Evolutionary conservation across 192 early-diverging fungal genomes (phyloP).

Genomic region (Gryganskiella cystojenkinii): DNA sequence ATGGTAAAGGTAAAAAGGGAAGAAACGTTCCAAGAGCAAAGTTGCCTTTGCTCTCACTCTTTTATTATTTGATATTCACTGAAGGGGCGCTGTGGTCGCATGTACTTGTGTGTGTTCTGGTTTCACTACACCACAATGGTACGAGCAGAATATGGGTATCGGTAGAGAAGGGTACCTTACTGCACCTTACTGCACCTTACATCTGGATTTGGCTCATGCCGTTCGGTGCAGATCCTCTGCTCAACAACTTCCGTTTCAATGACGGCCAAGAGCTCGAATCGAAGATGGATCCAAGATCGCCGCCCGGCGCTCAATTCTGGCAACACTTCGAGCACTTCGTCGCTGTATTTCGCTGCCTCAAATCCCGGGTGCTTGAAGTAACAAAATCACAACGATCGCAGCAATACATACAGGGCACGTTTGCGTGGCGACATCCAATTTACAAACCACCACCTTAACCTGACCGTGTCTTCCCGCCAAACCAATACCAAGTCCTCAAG

Average conservation of each 20-base stretch:
- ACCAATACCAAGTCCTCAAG: slow-evolving; percentile 28
- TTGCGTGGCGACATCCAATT: slow-evolving; percentile 40
- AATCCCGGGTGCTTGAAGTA: slow-evolving; percentile 29
- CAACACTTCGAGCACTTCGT: slow-evolving; percentile 52
- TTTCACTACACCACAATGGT: no score
- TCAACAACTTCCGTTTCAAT: slow-evolving; percentile 25
- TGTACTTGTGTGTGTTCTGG: no score
- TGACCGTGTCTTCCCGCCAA: slow-evolving; percentile 17
- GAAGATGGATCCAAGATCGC: slow-evolving; percentile 40
- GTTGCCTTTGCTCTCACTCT: no score
- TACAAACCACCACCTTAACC: slow-evolving; percentile 29
- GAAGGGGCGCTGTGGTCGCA: no score
- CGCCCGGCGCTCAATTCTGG: slow-evolving; percentile 43
- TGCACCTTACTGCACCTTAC: slow-evolving; percentile 36
- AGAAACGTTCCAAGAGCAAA: no score
- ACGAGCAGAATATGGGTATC: background rate
- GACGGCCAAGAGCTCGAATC: slow-evolving; percentile 20
- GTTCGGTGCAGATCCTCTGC: slow-evolving; percentile 25
- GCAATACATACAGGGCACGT: slow-evolving; percentile 28
- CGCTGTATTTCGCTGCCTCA: slow-evolving; percentile 34
- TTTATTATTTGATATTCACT: no score
- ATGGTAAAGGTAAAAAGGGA: no score
- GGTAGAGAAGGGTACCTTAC: background rate
- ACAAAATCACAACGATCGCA: slow-evolving; percentile 13
- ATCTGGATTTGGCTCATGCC: slow-evolving; percentile 50